phyloP scores from a whole-genome alignment of 2,329 filamentous ascomycete genomes.

The Pestalotiopsis sp. region DNA sequence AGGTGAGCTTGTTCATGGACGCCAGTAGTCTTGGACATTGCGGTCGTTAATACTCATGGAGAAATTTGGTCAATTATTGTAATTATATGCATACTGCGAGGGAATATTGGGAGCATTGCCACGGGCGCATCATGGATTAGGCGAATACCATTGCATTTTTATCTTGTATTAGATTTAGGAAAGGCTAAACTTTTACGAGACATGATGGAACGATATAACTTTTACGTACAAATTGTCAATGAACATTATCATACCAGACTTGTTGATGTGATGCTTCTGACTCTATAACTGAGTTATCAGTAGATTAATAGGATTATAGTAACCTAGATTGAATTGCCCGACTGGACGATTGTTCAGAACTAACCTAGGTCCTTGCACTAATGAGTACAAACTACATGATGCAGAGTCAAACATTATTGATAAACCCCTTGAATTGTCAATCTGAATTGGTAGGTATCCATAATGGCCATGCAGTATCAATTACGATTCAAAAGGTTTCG shows the following conservation, averaged over 20 bases:
- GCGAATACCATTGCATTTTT: conserved; percentile 20
- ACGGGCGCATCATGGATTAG: conserved; percentile 15
- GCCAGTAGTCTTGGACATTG: too few species aligned
- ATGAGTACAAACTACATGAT: too few species aligned
- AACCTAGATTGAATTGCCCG: too few species aligned
- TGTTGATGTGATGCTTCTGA: background rate
- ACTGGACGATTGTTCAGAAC: too few species aligned
- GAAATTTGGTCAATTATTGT: background rate
- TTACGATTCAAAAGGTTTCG: background rate
- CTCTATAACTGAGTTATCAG: background rate
- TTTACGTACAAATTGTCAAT: background rate
- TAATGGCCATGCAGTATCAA: background rate
- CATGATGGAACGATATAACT: background rate
- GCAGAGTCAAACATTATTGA: too few species aligned
- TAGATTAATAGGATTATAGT: too few species aligned
- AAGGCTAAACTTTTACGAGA: background rate
- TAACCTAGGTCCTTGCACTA: too few species aligned
- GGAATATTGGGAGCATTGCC: conserved; percentile 11
- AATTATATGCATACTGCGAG: conserved; percentile 23
- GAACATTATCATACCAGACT: background rate
- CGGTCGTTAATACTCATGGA: background rate
- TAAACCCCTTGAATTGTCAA: too few species aligned
- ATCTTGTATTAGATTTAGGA: conserved; percentile 4
- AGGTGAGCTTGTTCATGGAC: background rate
- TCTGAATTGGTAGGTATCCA: background rate